phyloP scores from a whole-genome alignment of 192 early-diverging fungal genomes.

The Paraglomus brasilianum region DNA sequence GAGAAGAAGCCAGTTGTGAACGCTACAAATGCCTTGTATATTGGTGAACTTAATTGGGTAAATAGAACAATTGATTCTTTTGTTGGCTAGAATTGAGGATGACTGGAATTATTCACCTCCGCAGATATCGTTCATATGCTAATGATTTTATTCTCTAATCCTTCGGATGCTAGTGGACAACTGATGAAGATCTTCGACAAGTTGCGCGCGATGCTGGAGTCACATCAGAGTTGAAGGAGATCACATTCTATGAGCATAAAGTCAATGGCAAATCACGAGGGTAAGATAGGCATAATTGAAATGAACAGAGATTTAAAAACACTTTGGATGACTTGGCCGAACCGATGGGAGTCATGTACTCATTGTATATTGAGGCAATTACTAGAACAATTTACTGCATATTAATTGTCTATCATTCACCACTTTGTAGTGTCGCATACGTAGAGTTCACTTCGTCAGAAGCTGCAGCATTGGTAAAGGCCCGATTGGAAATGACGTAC shows the following conservation, averaged over 20 bases:
- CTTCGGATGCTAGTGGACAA: slow-evolving; percentile 48
- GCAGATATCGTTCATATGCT: background rate
- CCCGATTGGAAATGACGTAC: slow-evolving; percentile 47
- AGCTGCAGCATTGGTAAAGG: slow-evolving; percentile 40
- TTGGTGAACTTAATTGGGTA: slow-evolving; percentile 50
- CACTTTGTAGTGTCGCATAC: slow-evolving; percentile 44
- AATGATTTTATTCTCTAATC: background rate
- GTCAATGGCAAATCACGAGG: slow-evolving; percentile 67
- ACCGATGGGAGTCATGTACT: too few relatives aligned
- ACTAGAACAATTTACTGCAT: too few relatives aligned
- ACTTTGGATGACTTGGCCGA: background rate
- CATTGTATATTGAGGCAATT: too few relatives aligned
- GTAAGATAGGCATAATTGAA: slow-evolving; percentile 8
- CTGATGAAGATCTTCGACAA: slow-evolving; percentile 51
- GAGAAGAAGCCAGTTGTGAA: slow-evolving; percentile 32
- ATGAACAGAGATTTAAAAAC: background rate
- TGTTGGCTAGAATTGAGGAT: background rate
- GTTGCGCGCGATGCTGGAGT: slow-evolving; percentile 49
- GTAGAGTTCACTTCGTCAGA: slow-evolving; percentile 50
- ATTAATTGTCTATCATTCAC: background rate
- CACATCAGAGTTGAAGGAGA: slow-evolving; percentile 47
- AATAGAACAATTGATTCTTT: background rate
- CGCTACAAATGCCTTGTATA: slow-evolving; percentile 43
- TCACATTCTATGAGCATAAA: slow-evolving; percentile 63
- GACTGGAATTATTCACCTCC: background rate